Evolutionary conservation across 2,329 filamentous ascomycete species (phyloP).

Genomic region (Fusarium drepaniforme): DNA sequence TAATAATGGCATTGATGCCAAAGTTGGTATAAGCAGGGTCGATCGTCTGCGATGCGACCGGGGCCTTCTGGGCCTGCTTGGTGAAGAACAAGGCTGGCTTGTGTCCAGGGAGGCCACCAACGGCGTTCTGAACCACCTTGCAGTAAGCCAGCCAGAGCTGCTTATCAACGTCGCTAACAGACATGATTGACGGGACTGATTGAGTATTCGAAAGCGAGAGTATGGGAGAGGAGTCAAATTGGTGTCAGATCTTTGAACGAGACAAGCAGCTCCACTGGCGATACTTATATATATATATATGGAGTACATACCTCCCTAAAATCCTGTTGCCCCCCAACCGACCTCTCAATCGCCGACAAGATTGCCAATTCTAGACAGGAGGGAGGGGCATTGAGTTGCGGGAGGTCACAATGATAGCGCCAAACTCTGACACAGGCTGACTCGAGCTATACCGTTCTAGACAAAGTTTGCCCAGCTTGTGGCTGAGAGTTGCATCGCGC

Average conservation of each 20-base stretch:
- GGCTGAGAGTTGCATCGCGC: background rate
- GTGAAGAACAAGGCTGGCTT: constrained; percentile 38
- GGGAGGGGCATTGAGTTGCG: background rate
- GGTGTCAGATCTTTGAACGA: background rate
- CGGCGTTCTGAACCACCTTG: constrained; percentile 32
- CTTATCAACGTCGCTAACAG: constrained; percentile 23
- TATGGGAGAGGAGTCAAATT: background rate
- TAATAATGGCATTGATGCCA: constrained; percentile 31
- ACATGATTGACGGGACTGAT: constrained; percentile 2
- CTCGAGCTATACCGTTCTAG: background rate
- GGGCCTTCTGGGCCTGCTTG: constrained; percentile 36
- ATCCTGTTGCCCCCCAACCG: background rate
- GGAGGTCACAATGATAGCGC: background rate
- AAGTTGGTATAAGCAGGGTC: constrained; percentile 31
- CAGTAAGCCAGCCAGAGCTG: constrained; percentile 36
- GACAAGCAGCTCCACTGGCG: background rate
- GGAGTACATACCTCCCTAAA: background rate
- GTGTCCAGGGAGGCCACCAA: constrained; percentile 33
- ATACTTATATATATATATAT: background rate
- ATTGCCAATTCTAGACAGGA: background rate
- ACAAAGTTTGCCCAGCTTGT: background rate
- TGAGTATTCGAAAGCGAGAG: background rate
- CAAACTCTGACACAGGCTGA: background rate
- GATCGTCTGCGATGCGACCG: constrained; percentile 28
- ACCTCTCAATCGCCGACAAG: background rate